These are phyloP conservation scores for Cladosporium phlei DNA, from an alignment of 2,329 filamentous ascomycete genomes.

Conservation along the genomic window DNA sequence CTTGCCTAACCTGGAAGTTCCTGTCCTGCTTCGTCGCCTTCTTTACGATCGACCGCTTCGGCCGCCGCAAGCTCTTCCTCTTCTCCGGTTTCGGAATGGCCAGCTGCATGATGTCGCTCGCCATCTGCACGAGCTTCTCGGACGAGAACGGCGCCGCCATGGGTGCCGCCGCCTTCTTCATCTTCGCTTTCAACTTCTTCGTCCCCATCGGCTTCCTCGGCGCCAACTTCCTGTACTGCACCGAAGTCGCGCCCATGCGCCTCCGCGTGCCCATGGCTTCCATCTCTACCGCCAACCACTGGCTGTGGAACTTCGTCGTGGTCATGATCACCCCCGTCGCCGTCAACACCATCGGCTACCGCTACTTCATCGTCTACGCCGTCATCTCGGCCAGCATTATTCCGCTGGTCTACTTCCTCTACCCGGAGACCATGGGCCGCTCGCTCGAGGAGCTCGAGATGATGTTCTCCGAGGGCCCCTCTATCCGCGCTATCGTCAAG, in stretches of 20 bases:
- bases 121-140: conserved; percentile 47
- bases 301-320: conserved; percentile 33
- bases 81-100: conserved; percentile 44
- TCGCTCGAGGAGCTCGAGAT: conserved; percentile 38
- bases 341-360: conserved; percentile 15
- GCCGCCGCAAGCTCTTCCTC: conserved; percentile 38
- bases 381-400: conserved; percentile 10
- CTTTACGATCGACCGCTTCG: conserved; percentile 39
- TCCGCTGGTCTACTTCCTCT: conserved; percentile 39
- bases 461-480: conserved; percentile 28
- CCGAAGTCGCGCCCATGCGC: conserved; percentile 32
- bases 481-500: conserved; percentile 5
- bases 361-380: conserved; percentile 15
- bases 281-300: conserved; percentile 11
- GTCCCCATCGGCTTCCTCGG: conserved; percentile 26
- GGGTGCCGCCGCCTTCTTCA: conserved; percentile 26
- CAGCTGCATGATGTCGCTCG: conserved; percentile 51
- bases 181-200: conserved; percentile 28
- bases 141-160: conserved; percentile 11
- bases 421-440: conserved; percentile 38
- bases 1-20: conserved; percentile 53
- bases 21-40: conserved; percentile 47
- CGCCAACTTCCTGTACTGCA: conserved; percentile 21
- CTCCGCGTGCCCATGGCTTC: conserved; percentile 26
- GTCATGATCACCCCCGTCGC: conserved; percentile 29